Evolutionary conservation across 225 moss, liverwort and hornwort genomes (phyloP).

Genomic region (Physcomitrium patens): DNA sequence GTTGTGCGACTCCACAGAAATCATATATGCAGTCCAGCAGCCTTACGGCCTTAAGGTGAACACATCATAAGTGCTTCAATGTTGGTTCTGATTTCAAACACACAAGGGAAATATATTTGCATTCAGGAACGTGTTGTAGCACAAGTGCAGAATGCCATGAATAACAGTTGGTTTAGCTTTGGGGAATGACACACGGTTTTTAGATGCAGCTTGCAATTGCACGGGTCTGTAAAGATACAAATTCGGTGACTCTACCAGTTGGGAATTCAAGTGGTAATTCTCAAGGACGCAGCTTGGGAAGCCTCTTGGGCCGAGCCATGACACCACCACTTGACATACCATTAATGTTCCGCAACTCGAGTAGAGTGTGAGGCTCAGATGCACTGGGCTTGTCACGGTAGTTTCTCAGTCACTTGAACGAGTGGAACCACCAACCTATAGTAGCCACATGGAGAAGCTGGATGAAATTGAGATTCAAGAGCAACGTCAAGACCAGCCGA

Average conservation of each 20-base stretch:
- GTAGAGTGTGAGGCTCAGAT: neutral
- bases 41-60: slow-evolving; percentile 66
- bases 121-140: neutral
- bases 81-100: neutral
- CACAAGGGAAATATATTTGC: neutral
- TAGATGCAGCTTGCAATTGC: slow-evolving; percentile 69
- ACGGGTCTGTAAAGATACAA: slow-evolving; percentile 46
- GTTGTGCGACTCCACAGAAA: slow-evolving; percentile 42
- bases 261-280: slow-evolving; percentile 37
- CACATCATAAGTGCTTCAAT: neutral
- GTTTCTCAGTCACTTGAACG: neutral
- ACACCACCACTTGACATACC: slow-evolving; percentile 33
- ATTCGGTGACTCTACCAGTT: slow-evolving; percentile 22
- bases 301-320: slow-evolving; percentile 43
- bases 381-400: neutral
- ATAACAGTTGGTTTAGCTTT: neutral
- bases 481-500: slow-evolving; percentile 9
- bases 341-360: slow-evolving; percentile 22
- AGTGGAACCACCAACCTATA: neutral
- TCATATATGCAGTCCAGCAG: slow-evolving; percentile 67
- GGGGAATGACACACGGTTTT: slow-evolving; percentile 20
- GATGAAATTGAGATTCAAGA: slow-evolving; percentile 52
- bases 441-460: slow-evolving; percentile 29
- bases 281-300: slow-evolving; percentile 39
- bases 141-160: neutral